Percentiles rank a stretch among this genome's conserved stretches.
Conservation (phyloP, 2,329 filamentous ascomycete genomes). For the Aschersonia sp. region DNA sequence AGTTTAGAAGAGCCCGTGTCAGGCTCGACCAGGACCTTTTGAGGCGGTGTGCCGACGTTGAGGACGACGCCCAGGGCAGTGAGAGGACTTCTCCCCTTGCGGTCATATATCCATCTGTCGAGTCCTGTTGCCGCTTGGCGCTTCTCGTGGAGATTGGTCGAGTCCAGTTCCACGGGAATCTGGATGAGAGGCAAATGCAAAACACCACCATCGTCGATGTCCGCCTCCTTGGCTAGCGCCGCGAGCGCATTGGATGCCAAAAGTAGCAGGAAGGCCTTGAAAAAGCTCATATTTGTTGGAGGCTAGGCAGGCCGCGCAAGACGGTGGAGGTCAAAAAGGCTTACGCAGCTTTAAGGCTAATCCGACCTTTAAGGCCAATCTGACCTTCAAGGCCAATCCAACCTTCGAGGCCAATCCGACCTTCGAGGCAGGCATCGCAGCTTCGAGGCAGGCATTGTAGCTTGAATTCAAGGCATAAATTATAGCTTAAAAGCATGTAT, state of each 20-base stretch:
- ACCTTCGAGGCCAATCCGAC: too few species aligned
- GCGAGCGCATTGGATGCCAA: not conserved
- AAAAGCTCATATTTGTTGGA: not conserved
- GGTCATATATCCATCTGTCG: not conserved
- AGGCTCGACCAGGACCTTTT: not conserved
- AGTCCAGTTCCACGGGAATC: not conserved
- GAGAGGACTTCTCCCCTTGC: not conserved
- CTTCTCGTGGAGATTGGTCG: not conserved
- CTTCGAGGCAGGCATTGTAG: too few species aligned
- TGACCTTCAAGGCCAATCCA: too few species aligned
- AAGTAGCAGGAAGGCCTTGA: not conserved
- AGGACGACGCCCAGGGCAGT: not conserved
- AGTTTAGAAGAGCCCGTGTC: not conserved
- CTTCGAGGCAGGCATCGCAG: too few species aligned
- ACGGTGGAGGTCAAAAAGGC: too few species aligned
- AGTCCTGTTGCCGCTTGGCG: not conserved
- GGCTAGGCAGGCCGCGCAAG: too few species aligned
- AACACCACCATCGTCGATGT: not conserved
- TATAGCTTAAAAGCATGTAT: too few species aligned
- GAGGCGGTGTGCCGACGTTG: not conserved
- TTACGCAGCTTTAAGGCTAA: too few species aligned
- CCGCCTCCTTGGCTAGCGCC: not conserved
- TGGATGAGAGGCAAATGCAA: not conserved
- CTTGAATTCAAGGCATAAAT: too few species aligned
- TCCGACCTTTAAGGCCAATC: too few species aligned